Evolutionary conservation across 2,329 filamentous ascomycete genomes (phyloP).

Genomic region (Fusarium sp.): DNA sequence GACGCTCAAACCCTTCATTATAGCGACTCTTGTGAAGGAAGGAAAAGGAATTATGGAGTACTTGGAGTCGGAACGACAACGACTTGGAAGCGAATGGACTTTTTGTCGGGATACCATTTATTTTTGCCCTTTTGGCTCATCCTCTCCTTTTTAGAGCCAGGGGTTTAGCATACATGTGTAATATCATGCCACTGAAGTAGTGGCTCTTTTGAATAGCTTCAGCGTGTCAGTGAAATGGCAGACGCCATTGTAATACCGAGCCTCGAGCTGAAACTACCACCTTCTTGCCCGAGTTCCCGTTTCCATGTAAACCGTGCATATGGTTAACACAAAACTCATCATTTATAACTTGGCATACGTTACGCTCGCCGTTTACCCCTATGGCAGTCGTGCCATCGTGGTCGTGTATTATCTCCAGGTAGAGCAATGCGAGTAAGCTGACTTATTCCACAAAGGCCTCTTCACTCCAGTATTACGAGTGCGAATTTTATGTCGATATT

Average conservation of each 20-base stretch:
- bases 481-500: neutral
- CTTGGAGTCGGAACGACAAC: conserved; percentile 9
- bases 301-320: neutral
- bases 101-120: conserved; percentile 24
- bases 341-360: neutral
- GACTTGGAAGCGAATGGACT: conserved; percentile 13
- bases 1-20: conserved; percentile 13
- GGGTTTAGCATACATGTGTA: conserved; percentile 20
- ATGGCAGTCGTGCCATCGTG: neutral
- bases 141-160: conserved; percentile 22
- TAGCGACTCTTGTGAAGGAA: conserved; percentile 4
- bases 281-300: neutral
- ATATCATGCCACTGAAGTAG: conserved; percentile 5
- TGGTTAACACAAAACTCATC: neutral
- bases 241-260: neutral
- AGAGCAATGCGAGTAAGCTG: neutral
- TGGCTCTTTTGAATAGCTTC: neutral
- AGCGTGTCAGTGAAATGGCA: neutral
- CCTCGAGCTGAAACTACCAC: neutral
- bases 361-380: neutral
- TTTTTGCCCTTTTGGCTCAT: conserved; percentile 18
- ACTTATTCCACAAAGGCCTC: neutral
- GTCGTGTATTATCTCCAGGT: neutral
- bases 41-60: conserved; percentile 27
- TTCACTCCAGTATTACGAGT: neutral